phyloP scores from a whole-genome alignment of 148 eudicot species.

The Suaeda aralocaspica region DNA sequence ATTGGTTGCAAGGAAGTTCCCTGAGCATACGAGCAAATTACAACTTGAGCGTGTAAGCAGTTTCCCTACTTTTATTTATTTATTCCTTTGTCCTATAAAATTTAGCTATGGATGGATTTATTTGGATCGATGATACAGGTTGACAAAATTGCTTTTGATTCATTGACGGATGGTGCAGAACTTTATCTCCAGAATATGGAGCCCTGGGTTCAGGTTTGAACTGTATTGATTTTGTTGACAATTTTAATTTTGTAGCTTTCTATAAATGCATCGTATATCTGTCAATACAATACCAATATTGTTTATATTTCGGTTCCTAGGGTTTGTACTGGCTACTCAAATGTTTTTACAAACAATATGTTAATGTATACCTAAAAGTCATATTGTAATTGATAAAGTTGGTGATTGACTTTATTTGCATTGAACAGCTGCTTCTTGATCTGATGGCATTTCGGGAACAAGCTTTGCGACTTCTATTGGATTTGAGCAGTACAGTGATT shows the following conservation, averaged over 20 bases:
- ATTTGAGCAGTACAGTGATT: conserved; percentile 96
- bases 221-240: neutral
- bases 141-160: conserved; percentile 84
- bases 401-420: conserved; percentile 21
- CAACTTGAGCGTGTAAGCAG: conserved; percentile 85
- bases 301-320: neutral
- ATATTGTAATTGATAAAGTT: conserved; percentile 1
- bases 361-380: neutral
- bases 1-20: conserved; percentile 81
- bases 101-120: conserved; percentile 12
- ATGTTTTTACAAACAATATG: neutral
- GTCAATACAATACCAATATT: no score
- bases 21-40: conserved; percentile 88
- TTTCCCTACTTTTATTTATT: neutral
- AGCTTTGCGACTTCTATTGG: conserved; percentile 89
- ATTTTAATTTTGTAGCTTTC: conserved; percentile 12
- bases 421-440: conserved; percentile 84
- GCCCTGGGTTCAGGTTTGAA: conserved; percentile 89
- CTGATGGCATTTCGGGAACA: conserved; percentile 98
- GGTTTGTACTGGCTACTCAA: neutral
- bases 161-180: conserved; percentile 79
- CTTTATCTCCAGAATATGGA: conserved; percentile 86
- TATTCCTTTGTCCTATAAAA: neutral
- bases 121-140: conserved; percentile 40
- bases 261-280: no score